phyloP scores from a whole-genome alignment of 805 yeast genomes.

The Candida krabiensis region DNA sequence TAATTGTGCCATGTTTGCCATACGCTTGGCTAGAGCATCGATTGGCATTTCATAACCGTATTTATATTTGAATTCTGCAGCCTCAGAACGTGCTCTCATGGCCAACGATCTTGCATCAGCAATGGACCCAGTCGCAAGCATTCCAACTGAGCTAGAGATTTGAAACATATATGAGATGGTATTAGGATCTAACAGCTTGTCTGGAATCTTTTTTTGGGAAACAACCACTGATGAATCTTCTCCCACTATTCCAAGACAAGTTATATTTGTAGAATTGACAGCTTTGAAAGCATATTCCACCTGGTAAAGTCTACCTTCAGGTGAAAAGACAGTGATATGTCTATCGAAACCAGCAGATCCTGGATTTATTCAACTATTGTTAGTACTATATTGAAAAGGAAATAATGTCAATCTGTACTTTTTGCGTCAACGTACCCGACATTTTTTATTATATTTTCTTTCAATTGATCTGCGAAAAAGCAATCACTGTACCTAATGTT shows the following conservation, averaged over 20 bases:
- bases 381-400: too few species aligned
- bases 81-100: constrained; percentile 88
- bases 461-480: not conserved
- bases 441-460: constrained; percentile 9
- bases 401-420: too few species aligned
- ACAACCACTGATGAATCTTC: constrained; percentile 83
- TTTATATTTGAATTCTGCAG: constrained; percentile 91
- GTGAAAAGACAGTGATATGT: constrained; percentile 97
- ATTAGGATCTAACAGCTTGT: constrained; percentile 82
- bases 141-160: constrained; percentile 79
- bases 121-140: constrained; percentile 92
- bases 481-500: too few species aligned
- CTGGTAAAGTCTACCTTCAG: constrained; percentile 96
- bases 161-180: constrained; percentile 86
- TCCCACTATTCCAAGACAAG: constrained; percentile 85
- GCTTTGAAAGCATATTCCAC: constrained; percentile 99
- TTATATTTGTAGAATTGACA: constrained; percentile 87
- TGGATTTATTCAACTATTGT: too few species aligned
- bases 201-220: constrained; percentile 95
- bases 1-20: constrained; percentile 93
- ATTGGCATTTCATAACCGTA: constrained; percentile 97
- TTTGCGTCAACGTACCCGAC: constrained; percentile 36
- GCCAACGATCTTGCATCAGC: constrained; percentile 95
- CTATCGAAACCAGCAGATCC: constrained; percentile 96
- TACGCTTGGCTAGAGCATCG: constrained; percentile 86